A percentile compares a stretch with the other conserved stretches of the same genome.
These are phyloP conservation scores for Naganishia albida DNA, from an alignment of 1,284 basidiomycete genomes.

Conservation along the genomic window DNA sequence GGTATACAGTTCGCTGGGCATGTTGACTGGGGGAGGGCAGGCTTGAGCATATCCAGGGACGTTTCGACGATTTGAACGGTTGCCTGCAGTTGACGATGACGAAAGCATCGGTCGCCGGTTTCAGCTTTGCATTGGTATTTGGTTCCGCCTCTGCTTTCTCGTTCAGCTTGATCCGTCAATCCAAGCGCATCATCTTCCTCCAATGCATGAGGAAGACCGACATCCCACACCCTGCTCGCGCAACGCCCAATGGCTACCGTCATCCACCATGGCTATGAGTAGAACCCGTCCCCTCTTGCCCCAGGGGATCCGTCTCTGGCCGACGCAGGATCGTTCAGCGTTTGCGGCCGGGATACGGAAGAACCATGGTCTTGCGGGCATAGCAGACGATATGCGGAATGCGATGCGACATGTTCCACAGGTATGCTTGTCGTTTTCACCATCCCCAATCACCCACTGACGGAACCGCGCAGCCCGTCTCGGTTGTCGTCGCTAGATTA, in stretches of 20 bases:
- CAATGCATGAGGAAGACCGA: no score
- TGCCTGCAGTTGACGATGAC: no score
- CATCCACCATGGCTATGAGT: slow-evolving; percentile 4
- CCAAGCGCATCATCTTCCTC: no score
- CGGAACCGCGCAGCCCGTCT: slow-evolving; percentile 45
- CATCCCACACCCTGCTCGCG: not conserved
- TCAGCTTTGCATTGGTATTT: no score
- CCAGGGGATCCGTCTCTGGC: not conserved
- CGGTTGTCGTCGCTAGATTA: slow-evolving; percentile 45
- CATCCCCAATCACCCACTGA: not conserved
- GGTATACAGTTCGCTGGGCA: not conserved
- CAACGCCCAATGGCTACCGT: slow-evolving; percentile 1
- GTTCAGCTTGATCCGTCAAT: no score
- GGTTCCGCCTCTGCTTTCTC: no score
- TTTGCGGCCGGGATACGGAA: not conserved
- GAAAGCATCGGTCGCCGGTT: no score
- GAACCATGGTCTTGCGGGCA: not conserved
- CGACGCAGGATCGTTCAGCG: not conserved
- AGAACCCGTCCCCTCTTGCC: not conserved
- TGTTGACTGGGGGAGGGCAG: not conserved
- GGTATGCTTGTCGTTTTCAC: no score
- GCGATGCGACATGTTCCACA: slow-evolving; percentile 54
- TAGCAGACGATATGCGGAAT: slow-evolving; percentile 41
- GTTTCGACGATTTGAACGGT: no score
- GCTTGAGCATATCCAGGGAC: no score